Base-by-base conservation (phyloP, 805 yeast genomes). In the Isabelozyma rhagii region DNA sequence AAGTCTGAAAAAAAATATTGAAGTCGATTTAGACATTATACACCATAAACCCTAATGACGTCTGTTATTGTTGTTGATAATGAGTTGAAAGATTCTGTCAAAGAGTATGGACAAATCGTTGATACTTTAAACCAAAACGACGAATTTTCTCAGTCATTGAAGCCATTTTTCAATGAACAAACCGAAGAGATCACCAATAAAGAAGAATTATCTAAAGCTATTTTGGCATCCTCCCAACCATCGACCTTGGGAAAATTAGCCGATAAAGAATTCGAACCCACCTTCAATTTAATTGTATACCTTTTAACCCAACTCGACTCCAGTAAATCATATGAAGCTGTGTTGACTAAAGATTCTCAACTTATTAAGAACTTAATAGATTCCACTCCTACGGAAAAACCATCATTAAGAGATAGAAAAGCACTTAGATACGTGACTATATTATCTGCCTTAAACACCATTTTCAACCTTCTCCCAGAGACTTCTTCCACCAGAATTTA, bases 221-320 rank as follows among this genome's bases (percentile, higher is more conserved):
- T 74, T 45, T 57, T 64, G 50, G 60, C 51, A 13, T 61, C 61
- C n/a, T 60, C 75, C 27, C 56, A 58, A 13, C 59, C 66, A 40
- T 62, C 60, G n/a, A 57, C 49, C 17, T 64, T 74, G 52, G 57
- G 61, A 31, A 62, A 66, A 48, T 68, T 74, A 56, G 60, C 67
- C 45, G 78, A 74, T 61, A 72, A 66, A 52, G 78, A 73, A 49
- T 74, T 74, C 47, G 79, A 74, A 60, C 72, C 78, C 21, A 62
- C 77, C n/a, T 70, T 72, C 62, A 71, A 74, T 56, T 66, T 74
- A 57, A 59, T 71, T 50, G 58, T 67, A 31, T 68, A 71, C 55
- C 63, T 74, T 41, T 60, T 70, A 48, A 55, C 56, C 25, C 64
- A 69, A 51, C 63, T 72, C 39, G 59, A 67, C 47, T 62, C 58